These are phyloP conservation scores for Rhexocercosporidium sp. DNA, from an alignment of 2,329 filamentous ascomycete species.

Conservation along the genomic window DNA sequence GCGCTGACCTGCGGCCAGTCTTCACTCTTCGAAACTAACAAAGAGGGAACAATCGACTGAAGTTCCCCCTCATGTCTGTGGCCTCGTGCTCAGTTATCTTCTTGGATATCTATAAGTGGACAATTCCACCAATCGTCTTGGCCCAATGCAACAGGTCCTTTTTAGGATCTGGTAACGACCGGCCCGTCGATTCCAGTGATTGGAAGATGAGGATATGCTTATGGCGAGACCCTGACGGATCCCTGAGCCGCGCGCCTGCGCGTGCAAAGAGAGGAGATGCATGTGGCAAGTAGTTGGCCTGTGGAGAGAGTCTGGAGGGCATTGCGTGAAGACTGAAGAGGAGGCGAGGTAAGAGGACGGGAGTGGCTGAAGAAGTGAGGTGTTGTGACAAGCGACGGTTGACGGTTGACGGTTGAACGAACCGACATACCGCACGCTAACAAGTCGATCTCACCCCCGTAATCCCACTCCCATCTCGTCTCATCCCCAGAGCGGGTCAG, in stretches of 20 bases:
- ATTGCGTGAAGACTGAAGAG: background rate
- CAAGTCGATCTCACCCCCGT: too few relatives aligned
- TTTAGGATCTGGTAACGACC: conserved; percentile 14
- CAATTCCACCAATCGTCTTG: conserved; percentile 12
- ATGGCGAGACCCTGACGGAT: conserved; percentile 8
- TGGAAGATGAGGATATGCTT: background rate
- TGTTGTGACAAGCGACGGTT: background rate
- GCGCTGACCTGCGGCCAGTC: background rate
- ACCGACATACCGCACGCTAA: conserved; percentile 15
- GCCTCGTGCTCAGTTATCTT: conserved; percentile 5
- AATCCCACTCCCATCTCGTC: background rate
- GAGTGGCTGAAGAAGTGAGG: background rate
- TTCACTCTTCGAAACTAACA: background rate
- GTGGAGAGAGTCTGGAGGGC: background rate
- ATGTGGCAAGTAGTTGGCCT: background rate
- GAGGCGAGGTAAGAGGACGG: background rate
- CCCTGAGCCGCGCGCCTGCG: conserved; percentile 24
- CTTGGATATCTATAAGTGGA: background rate
- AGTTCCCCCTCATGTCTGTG: background rate
- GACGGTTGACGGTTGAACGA: conserved; percentile 13
- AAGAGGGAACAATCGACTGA: background rate
- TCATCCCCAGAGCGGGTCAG: background rate
- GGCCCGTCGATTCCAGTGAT: conserved; percentile 15
- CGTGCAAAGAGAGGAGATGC: background rate
- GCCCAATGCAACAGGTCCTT: background rate